Conservation (phyloP, 306 rosid genomes). For the Cicer bijugum region DNA sequence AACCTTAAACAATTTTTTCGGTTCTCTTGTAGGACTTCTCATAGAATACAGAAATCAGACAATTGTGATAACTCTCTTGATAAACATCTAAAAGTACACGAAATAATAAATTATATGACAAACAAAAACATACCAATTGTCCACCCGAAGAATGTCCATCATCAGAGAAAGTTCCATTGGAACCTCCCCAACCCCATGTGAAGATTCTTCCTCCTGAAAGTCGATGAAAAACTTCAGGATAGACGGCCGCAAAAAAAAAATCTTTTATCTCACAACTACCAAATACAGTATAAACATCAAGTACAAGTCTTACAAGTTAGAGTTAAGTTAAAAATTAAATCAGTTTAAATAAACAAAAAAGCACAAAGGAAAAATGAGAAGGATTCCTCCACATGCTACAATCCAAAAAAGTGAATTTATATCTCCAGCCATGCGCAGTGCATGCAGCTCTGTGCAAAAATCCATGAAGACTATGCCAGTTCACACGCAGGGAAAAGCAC, state of each 20-base stretch:
- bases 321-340: conserved; percentile 32
- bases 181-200: conserved; percentile 99
- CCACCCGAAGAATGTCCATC: conserved; percentile 90
- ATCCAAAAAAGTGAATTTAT: conserved; percentile 13
- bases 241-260: conserved; percentile 13
- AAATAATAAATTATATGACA: conserved; percentile 34
- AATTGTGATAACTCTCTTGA: conserved; percentile 3
- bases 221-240: conserved; percentile 38
- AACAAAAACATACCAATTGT: conserved; percentile 73
- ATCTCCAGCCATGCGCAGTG: conserved; percentile 3
- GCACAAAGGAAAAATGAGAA: neutral
- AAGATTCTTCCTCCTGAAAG: conserved; percentile 72
- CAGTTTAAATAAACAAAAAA: conserved; percentile 16
- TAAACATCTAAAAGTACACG: conserved; percentile 23
- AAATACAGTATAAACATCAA: conserved; percentile 40
- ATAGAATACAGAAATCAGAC: conserved; percentile 21
- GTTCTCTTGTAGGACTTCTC: conserved; percentile 19
- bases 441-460: conserved; percentile 23
- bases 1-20: conserved; percentile 8
- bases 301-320: conserved; percentile 34
- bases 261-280: conserved; percentile 12
- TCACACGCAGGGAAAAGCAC: conserved; percentile 10
- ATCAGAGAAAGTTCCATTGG: conserved; percentile 86
- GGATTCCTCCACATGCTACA: neutral
- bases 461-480: neutral